phyloP scores from a whole-genome alignment of 164 flowering plant genomes.

The Chimonanthus praecox region DNA sequence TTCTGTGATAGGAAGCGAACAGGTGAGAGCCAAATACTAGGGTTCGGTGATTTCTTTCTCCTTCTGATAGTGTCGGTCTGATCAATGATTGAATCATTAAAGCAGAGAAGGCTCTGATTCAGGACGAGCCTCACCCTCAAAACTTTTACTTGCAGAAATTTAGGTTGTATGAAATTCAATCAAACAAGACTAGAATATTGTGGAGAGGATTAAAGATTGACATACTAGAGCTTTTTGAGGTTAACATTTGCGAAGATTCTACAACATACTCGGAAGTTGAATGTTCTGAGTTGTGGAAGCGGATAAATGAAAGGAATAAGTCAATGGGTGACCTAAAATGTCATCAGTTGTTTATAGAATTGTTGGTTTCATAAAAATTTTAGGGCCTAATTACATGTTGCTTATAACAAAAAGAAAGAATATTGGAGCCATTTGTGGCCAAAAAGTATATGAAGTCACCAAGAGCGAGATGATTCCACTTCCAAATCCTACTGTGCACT shows the following conservation, averaged over 20 bases:
- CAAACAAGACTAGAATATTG: conserved; percentile 53
- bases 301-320: conserved; percentile 80
- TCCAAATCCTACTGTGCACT: conserved; percentile 54
- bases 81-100: conserved; percentile 50
- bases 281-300: conserved; percentile 56
- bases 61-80: too few relatives aligned
- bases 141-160: conserved; percentile 52
- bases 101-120: conserved; percentile 22
- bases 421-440: conserved; percentile 84
- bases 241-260: conserved; percentile 69
- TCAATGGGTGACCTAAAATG: conserved; percentile 81
- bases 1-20: too few relatives aligned
- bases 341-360: conserved; percentile 81
- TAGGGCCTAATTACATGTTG: conserved; percentile 95
- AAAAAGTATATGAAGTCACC: conserved; percentile 60
- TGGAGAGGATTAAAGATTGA: conserved; percentile 18
- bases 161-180: conserved; percentile 74
- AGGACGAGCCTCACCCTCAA: conserved; percentile 13
- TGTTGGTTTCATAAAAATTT: conserved; percentile 81
- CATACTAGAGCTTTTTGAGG: conserved; percentile 62
- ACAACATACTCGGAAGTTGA: conserved; percentile 61
- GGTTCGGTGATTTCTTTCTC: too few relatives aligned
- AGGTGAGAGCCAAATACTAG: too few relatives aligned
- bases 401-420: conserved; percentile 85
- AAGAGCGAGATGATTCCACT: conserved; percentile 82